These are phyloP conservation scores for Penicillium sp. DNA, from an alignment of 2,329 filamentous ascomycete genomes.

Conservation along the genomic window DNA sequence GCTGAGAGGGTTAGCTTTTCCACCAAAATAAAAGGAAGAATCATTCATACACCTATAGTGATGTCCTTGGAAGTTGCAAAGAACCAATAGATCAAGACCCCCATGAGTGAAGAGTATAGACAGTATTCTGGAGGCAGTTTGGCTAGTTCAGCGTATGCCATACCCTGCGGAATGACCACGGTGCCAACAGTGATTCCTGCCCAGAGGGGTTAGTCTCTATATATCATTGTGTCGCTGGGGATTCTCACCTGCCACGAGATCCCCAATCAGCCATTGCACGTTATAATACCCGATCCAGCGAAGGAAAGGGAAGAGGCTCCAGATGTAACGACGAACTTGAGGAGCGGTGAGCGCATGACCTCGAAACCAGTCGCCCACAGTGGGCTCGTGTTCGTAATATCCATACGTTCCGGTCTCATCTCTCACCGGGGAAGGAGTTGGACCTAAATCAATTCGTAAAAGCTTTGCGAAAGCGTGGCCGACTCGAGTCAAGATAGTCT, in stretches of 20 bases:
- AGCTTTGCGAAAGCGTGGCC: conserved; percentile 8
- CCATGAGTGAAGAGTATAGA: conserved; percentile 91
- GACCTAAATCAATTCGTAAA: not conserved
- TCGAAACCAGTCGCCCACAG: conserved; percentile 66
- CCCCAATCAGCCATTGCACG: conserved; percentile 77
- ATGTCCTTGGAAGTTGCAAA: conserved; percentile 97
- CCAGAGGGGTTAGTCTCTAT: not conserved
- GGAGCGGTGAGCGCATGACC: conserved; percentile 59
- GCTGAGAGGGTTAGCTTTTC: conserved; percentile 49
- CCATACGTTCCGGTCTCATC: not conserved
- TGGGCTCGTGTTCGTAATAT: conserved; percentile 78
- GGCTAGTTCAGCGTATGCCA: conserved; percentile 86
- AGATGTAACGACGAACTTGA: conserved; percentile 59
- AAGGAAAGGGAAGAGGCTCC: conserved; percentile 77
- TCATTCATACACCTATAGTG: conserved; percentile 76
- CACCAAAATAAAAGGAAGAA: conserved; percentile 20
- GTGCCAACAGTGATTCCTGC: conserved; percentile 62
- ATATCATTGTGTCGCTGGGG: not conserved
- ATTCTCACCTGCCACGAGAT: conserved; percentile 66
- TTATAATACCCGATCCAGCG: conserved; percentile 86
- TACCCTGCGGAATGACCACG: conserved; percentile 85
- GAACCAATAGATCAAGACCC: conserved; percentile 88
- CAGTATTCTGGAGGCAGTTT: conserved; percentile 75
- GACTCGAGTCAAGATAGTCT: conserved; percentile 8
- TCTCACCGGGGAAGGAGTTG: conserved; percentile 21